Base-by-base conservation (phyloP, 495 filamentous ascomycete genomes). In the Diplogelasinospora grovesii region DNA sequence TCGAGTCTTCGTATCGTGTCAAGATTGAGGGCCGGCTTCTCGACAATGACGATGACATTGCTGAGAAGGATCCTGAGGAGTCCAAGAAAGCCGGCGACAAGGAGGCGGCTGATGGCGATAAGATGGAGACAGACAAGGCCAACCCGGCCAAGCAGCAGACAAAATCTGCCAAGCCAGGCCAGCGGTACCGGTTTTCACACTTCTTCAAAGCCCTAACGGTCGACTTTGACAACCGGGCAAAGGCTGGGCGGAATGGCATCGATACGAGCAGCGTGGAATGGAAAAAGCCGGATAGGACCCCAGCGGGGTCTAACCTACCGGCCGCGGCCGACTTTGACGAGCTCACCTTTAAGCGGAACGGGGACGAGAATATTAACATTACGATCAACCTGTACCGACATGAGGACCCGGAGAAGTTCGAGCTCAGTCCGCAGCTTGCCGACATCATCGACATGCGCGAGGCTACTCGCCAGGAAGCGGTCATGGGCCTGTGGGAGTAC, bases 401-500 rank as follows among this genome's bases (percentile, higher is more conserved):
- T 53, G 93, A 96, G 56, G 73, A 77, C 5, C 87, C 85, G 0
- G 92, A 97, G 60, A 75, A 87, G 22, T 95, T 79, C 54, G 77
- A 77, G 46, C 66, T 97, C 21, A 88, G 78, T 57, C 56, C 78
- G 37, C 74, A 79, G 44, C 65, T 99, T 7, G 85, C 88, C 20
- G 85, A 93, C 39, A 71, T 99, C 8, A 67, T 97, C 15, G 93
- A 97, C 52, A 81, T 84, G 34, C 73, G 81, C 36, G 87, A 93
- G 53, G 93, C 89, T 36, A 89, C 89, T 11, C 77, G 86, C 9
- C 80, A 86, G 24, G 87, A 86, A 22, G 83, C 87, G 21, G 78
- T 94, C 15, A 82, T 90, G 68, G 89, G 84, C 19, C 75, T 99
- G 20, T 97, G 88, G 87, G 87, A 97, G 57, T 99, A 99, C 57